Base-by-base conservation (phyloP, 257 asterid genomes). In the Forsythia suspensa region DNA sequence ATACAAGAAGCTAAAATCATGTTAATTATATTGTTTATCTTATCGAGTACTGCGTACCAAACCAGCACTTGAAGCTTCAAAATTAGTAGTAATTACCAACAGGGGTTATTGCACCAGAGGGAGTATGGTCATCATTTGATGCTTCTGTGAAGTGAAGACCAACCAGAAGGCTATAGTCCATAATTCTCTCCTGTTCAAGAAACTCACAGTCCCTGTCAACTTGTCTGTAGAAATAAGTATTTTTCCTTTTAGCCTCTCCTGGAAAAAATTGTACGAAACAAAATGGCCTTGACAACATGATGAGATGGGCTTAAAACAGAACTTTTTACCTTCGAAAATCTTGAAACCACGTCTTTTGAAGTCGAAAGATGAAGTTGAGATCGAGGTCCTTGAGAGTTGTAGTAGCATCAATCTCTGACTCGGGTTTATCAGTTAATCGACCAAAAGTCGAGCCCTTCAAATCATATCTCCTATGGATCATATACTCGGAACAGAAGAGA, bases 381-480 rank as follows among this genome's bases (percentile, higher is more conserved):
- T 94, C 97, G 13, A 94, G 95, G 79, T 94, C 98, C 79, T 94
- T 94, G 43, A 94, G 95, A 9, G 98, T 94, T 24, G 98, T 94
- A 61, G 89, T 92, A 67, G 97, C 87, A 72, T 94, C 97, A 21
- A 94, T 91, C 87, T 90, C 95, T 51, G 97, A 84, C 77, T 94
- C 97, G 7, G 98, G 96, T 81, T 94, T 92, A 44, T 94, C 97
- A 0, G 98, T 92, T 76, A 89, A 72, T 40, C 97, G 90, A 37
- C 98, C 98, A 67, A 92, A 94, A 11, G 98, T 92, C 4, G 98
- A 92, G 29, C 98, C 98, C 82, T 94, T 94, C 83, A 94, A 76
- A 88, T 94, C 97, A 1, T 90, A 94, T 78, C 95, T 85, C 79
- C 78, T 91, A 12, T 94, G 98, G 21, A 94, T 92, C 66, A 81